Conservation (phyloP, 1,284 basidiomycete genomes). For the Wallemia hederae region DNA sequence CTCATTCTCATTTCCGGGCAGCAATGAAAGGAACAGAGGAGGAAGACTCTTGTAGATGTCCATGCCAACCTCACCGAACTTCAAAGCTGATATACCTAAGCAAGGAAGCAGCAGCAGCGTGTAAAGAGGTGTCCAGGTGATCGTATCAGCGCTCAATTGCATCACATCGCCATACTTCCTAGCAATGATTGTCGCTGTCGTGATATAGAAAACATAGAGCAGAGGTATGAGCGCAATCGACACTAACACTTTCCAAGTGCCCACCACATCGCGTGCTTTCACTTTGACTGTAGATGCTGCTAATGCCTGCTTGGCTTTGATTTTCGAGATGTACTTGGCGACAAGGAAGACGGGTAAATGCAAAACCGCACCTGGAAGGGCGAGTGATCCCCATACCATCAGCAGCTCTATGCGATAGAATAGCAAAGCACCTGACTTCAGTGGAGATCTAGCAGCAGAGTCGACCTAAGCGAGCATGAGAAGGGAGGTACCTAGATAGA, state of each 20-base stretch:
- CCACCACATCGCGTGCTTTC: constrained; percentile 76
- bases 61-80: constrained; percentile 95
- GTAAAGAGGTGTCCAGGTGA: not conserved
- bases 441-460: not conserved
- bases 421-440: constrained; percentile 22
- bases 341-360: constrained; percentile 86
- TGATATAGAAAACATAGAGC: constrained; percentile 56
- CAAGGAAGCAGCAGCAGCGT: constrained; percentile 32
- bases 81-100: constrained; percentile 78
- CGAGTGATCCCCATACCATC: constrained; percentile 53
- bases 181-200: constrained; percentile 33
- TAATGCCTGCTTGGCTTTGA: constrained; percentile 89
- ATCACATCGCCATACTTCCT: not conserved
- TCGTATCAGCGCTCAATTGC: not conserved
- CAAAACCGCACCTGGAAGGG: constrained; percentile 76
- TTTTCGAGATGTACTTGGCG: constrained; percentile 60
- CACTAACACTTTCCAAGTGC: constrained; percentile 94
- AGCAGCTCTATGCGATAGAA: constrained; percentile 59
- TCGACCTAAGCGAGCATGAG: not conserved
- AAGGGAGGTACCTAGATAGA: too few relatives aligned
- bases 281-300: constrained; percentile 91
- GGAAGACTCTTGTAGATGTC: constrained; percentile 79
- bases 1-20: constrained; percentile 69
- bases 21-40: constrained; percentile 63
- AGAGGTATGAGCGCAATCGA: constrained; percentile 71